Base-by-base conservation (phyloP, 805 yeast genomes). In the Teunomyces gatunensis region DNA sequence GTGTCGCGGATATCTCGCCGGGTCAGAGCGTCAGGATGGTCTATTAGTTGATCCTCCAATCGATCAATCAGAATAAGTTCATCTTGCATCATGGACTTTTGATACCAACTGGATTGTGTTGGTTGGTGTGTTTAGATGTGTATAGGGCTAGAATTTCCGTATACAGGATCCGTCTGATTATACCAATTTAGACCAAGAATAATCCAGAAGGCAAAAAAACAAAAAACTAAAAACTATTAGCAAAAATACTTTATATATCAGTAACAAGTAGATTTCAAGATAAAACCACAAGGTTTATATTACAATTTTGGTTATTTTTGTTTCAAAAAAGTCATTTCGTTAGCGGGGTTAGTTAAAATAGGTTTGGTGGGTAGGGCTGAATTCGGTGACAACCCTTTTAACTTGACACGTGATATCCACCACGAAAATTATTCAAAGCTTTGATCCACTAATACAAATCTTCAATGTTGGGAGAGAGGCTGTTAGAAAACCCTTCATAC, bases 11-110 rank as follows among this genome's bases (percentile, higher is more conserved):
- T 53, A 18, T 67, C 68, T 32, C 59, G 53, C 41, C 59, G 53
- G 7, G 74, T 63, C 20, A 54, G 46, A 3, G 67, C 66, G 47
- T 69, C 72, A 0, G 76, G 75, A 50, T 72, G 69, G 48, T 73
- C 76, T n/a, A 71, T 71, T 44, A 71, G 66, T 51, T 69, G 73
- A 48, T 74, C 80, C 44, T 77, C 81, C 39, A 77, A 67, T 49
- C 71, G 67, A 49, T 76, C 79, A 18, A 72, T 71, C 63, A 73
- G 69, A 6, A 60, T 49, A 28, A 53, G 63, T 25, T 61, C 64
- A 18, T 60, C 60, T 36, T 60, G 48, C 50, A 49, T 49, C 20
- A 20, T 44, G 28, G 45, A 23, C 13, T 23, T 6, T 15, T 13
- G 39, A 23, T 21, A 39, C 12, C 12, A 10, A 27, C 23, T 5